Conservation (phyloP, 2,329 filamentous ascomycete genomes). For the Cadophora sp. region DNA sequence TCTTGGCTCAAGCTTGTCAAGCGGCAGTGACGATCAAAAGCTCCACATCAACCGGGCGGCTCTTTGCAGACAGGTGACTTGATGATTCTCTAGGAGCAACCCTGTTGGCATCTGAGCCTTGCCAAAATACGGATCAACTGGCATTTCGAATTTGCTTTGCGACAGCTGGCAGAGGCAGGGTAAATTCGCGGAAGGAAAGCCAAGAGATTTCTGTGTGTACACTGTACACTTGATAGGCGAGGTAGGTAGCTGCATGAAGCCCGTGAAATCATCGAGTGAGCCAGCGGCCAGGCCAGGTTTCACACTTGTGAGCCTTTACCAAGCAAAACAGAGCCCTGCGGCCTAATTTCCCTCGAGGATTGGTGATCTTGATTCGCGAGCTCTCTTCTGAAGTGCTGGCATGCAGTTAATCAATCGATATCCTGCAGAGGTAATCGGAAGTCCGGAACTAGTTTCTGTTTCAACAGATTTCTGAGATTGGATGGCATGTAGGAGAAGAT, state of each 20-base stretch:
- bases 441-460: constrained; percentile 12
- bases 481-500: constrained; percentile 13
- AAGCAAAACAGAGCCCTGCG: constrained; percentile 5
- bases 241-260: not conserved
- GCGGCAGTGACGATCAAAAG: not conserved
- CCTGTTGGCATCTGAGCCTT: not conserved
- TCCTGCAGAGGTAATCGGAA: not conserved
- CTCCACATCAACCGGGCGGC: constrained; percentile 8
- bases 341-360: not conserved
- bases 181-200: not conserved
- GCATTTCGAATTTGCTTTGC: constrained; percentile 4
- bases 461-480: constrained; percentile 12
- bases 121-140: constrained; percentile 4
- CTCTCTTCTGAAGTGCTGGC: not conserved
- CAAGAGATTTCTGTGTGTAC: not conserved
- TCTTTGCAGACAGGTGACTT: constrained; percentile 10
- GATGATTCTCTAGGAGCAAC: not conserved
- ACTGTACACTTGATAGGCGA: not conserved
- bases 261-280: not conserved
- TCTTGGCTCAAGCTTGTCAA: not conserved
- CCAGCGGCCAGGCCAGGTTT: constrained; percentile 4
- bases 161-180: not conserved
- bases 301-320: not conserved
- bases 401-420: not conserved
- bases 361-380: not conserved